A percentile compares a stretch with the other conserved stretches of the same genome.
Conservation (phyloP, 495 filamentous ascomycete species). For the Penicillium psychrofluorescens region DNA sequence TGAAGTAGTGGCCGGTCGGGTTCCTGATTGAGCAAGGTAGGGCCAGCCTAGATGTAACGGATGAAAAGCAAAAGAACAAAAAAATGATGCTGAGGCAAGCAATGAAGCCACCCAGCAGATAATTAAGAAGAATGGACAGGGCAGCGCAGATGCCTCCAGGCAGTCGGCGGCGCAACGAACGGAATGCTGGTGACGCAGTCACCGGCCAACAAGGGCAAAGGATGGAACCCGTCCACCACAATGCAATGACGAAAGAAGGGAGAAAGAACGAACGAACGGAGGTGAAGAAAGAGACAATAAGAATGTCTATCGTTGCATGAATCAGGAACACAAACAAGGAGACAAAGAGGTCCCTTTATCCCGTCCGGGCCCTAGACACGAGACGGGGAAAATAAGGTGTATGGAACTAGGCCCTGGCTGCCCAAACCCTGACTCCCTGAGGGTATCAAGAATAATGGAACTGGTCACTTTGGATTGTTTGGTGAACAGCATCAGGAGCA, state of each 20-base stretch:
- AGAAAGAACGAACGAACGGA: constrained; percentile 10
- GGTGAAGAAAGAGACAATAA: constrained; percentile 4
- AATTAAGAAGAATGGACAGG: constrained; percentile 11
- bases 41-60: constrained; percentile 15
- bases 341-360: neutral
- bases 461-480: neutral
- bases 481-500: no score
- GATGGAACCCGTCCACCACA: constrained; percentile 11
- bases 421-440: neutral
- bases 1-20: neutral
- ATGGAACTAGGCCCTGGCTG: neutral
- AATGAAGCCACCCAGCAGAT: neutral
- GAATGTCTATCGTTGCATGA: constrained; percentile 3
- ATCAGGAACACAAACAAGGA: constrained; percentile 3
- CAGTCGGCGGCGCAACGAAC: constrained; percentile 29
- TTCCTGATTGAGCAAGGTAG: constrained; percentile 9
- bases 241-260: constrained; percentile 14
- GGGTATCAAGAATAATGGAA: neutral
- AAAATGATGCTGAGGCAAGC: neutral
- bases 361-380: neutral
- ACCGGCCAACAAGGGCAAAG: constrained; percentile 7
- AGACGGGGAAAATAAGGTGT: constrained; percentile 12
- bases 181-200: constrained; percentile 35
- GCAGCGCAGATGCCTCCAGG: constrained; percentile 3
- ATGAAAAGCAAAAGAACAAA: constrained; percentile 2